Evolutionary conservation across 2,329 filamentous ascomycete genomes (phyloP), one percentile per base, ranked within the genome.

Genomic region (Claviceps quebecensis): DNA sequence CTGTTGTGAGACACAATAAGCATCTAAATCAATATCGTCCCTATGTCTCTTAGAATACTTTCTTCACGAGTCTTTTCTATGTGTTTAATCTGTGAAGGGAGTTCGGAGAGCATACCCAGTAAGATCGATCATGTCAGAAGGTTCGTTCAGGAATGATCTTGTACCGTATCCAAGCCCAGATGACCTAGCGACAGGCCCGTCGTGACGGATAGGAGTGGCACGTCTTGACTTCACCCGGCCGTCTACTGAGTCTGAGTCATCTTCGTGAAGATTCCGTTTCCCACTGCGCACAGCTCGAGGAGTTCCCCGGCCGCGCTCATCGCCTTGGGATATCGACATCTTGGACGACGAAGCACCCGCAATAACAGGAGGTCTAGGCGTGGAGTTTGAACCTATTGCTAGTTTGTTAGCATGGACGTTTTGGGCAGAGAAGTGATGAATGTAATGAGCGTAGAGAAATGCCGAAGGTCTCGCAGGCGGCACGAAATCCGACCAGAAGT

Each of bases 111-210:
- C 62, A 53, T 64, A 69, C 65, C 68, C 68, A 55, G 69, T 72
- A 58, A 73, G 65, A 57, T 73, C 69, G 51, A 72, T 69, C 38
- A 70, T 50, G 19, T 65, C 61, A 44, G 60, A 37, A 19, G 50
- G 39, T n/a, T 49, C 54, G 54, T 17, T 22, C 23, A 16, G 37
- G 29, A 16, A 26, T 26, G 50, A 50, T 40, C 53, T 29, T 48
- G 47, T 48, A 43, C 29, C 8, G 37, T 45, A 2, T n/a, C 34
- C 37, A 23, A 26, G 48, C 17, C 38, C 39, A 23, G 36, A 50
- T 43, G 48, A 45, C 17, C 23, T 22, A 14, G 44, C 19, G 36
- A 38, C 39, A 5, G 3, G 38, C 16, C 26, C 40, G 45, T 17
- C 45, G 43, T 22, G 34, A 2, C 53, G 53, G 22, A 45, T 48